Evolutionary conservation across 106 monocot genomes (phyloP).

Genomic region (Acorus gramineus): DNA sequence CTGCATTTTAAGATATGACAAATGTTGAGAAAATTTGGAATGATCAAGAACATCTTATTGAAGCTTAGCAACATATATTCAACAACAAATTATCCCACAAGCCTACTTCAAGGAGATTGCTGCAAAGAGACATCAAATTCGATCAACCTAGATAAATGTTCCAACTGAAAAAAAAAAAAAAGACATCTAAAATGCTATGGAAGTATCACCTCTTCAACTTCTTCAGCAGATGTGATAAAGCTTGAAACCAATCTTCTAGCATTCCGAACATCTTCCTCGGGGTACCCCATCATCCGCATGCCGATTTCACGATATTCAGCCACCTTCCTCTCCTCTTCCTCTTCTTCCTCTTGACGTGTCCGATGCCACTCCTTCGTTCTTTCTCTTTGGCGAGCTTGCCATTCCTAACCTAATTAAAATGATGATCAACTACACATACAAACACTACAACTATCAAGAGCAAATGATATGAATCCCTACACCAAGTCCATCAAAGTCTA

Average conservation of each 20-base stretch:
- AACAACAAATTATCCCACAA: too few relatives aligned
- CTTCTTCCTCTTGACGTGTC: constrained; percentile 71
- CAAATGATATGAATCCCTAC: too few relatives aligned
- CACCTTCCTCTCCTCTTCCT: constrained; percentile 49
- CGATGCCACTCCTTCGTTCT: constrained; percentile 88
- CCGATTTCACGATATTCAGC: constrained; percentile 90
- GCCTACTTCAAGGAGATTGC: too few relatives aligned
- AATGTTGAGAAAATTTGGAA: too few relatives aligned
- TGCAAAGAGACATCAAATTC: too few relatives aligned
- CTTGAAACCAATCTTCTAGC: constrained; percentile 80
- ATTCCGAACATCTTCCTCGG: constrained; percentile 78
- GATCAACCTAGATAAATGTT: too few relatives aligned
- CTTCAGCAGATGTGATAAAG: constrained; percentile 81
- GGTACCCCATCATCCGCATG: constrained; percentile 75
- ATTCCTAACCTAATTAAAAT: constrained; percentile 40
- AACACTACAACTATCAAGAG: too few relatives aligned
- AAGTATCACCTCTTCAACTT: constrained; percentile 71
- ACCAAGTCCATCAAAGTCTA: too few relatives aligned
- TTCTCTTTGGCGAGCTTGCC: constrained; percentile 81
- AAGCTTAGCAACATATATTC: too few relatives aligned
- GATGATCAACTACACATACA: too few relatives aligned
- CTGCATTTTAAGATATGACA: constrained; percentile 24
- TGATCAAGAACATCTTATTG: too few relatives aligned
- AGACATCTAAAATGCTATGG: background rate
- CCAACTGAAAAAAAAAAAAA: too few relatives aligned